phyloP scores from a whole-genome alignment of 108 stramenopile genomes.

The Cyclotella distinguenda region DNA sequence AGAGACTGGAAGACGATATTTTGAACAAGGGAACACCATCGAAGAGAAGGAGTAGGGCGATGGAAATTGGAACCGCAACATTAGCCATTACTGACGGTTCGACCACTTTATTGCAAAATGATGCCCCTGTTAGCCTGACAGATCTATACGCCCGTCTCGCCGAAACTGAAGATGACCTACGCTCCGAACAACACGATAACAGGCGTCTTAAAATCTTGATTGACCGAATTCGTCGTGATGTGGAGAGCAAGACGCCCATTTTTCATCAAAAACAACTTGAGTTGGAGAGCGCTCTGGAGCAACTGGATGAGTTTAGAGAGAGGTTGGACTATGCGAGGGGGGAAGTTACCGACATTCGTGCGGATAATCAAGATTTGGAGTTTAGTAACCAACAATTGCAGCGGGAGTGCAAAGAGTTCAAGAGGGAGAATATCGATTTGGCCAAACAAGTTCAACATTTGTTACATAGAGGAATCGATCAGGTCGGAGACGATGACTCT shows the following conservation, averaged over 20 bases:
- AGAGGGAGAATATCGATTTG: constrained; percentile 67
- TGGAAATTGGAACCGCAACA: constrained; percentile 11
- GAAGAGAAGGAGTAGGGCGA: constrained; percentile 15
- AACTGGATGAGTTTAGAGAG: constrained; percentile 58
- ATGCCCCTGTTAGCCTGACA: constrained; percentile 60
- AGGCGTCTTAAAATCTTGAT: constrained; percentile 62
- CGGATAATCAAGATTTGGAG: constrained; percentile 60
- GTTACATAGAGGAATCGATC: constrained; percentile 40
- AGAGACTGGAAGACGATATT: constrained; percentile 37
- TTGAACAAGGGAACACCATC: constrained; percentile 23
- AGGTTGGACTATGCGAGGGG: constrained; percentile 63
- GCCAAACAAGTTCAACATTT: constrained; percentile 85
- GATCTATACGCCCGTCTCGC: constrained; percentile 72
- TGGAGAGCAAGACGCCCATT: constrained; percentile 74
- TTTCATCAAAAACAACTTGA: constrained; percentile 72
- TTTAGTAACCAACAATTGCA: constrained; percentile 47
- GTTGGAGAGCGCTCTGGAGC: constrained; percentile 72
- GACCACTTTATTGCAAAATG: constrained; percentile 32
- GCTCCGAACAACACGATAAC: constrained; percentile 49
- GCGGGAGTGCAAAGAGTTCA: constrained; percentile 44
- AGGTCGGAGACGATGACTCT: constrained; percentile 20
- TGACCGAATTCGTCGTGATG: constrained; percentile 68
- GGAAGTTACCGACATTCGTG: constrained; percentile 57
- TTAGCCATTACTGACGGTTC: constrained; percentile 23
- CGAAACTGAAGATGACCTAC: constrained; percentile 68